phyloP scores from a whole-genome alignment of 352 stramenopile genomes.

The Phytophthora lateralis region DNA sequence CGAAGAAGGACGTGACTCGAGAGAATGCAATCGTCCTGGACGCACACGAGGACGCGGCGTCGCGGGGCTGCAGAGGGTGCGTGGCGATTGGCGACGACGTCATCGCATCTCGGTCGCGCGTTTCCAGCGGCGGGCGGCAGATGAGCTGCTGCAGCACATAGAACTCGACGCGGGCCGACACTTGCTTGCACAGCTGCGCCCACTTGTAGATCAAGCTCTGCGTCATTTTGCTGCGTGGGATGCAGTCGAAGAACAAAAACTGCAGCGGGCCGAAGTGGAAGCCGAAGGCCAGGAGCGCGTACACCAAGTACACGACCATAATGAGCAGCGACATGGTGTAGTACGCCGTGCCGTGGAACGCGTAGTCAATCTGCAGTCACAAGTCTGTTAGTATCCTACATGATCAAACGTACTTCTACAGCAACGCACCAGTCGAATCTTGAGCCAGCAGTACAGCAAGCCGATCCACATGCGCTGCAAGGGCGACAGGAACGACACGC shows the following conservation, averaged over 20 bases:
- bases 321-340: constrained; percentile 63
- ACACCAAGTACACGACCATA: constrained; percentile 73
- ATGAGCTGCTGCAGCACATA: constrained; percentile 65
- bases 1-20: constrained; percentile 60
- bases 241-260: constrained; percentile 82
- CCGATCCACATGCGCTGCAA: constrained; percentile 71
- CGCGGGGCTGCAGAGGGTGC: constrained; percentile 27
- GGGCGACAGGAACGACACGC: constrained; percentile 65
- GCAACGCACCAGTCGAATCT: constrained; percentile 70
- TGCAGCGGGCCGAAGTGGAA: constrained; percentile 82
- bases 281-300: constrained; percentile 67
- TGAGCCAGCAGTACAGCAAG: constrained; percentile 74
- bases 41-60: constrained; percentile 10
- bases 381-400: constrained; percentile 11
- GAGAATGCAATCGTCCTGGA: constrained; percentile 30
- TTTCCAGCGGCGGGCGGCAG: constrained; percentile 46
- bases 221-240: constrained; percentile 59
- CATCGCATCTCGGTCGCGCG: constrained; percentile 36
- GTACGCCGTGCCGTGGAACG: constrained; percentile 78
- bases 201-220: constrained; percentile 53
- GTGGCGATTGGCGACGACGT: constrained; percentile 32
- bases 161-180: constrained; percentile 51
- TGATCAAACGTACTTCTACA: not conserved
- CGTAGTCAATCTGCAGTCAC: constrained; percentile 68
- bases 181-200: constrained; percentile 39